Evolutionary conservation across 164 flowering plant genomes (phyloP).

Genomic region (Vitis rupestris): DNA sequence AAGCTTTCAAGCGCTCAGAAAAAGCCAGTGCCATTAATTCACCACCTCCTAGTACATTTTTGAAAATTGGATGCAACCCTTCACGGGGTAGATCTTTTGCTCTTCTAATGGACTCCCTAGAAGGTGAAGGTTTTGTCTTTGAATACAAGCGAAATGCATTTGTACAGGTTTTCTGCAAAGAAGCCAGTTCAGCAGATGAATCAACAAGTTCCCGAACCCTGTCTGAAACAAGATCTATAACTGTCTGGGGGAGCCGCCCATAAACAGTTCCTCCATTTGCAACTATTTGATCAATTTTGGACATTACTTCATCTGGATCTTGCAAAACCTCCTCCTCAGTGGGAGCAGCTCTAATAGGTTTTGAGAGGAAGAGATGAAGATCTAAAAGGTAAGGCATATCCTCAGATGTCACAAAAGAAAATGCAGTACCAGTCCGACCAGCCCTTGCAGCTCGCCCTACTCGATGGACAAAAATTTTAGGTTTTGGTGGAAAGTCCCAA

Average conservation of each 20-base stretch:
- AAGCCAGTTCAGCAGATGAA: slow-evolving; percentile 64
- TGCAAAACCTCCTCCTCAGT: slow-evolving; percentile 77
- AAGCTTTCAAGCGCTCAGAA: slow-evolving; percentile 78
- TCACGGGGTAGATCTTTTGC: slow-evolving; percentile 70
- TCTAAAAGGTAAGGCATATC: slow-evolving; percentile 88
- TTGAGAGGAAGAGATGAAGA: slow-evolving; percentile 96
- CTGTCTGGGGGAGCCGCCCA: slow-evolving; percentile 87
- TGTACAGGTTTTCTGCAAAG: slow-evolving; percentile 57
- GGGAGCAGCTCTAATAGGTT: slow-evolving; percentile 85
- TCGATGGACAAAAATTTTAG: slow-evolving; percentile 94
- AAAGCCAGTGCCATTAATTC: slow-evolving; percentile 85
- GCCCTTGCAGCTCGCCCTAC: slow-evolving; percentile 97
- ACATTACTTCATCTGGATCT: slow-evolving; percentile 61
- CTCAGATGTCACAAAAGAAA: slow-evolving; percentile 81
- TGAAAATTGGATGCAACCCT: slow-evolving; percentile 89
- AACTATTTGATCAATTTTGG: slow-evolving; percentile 62
- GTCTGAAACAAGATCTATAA: slow-evolving; percentile 81
- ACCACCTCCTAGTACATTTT: slow-evolving; percentile 49
- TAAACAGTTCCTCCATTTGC: slow-evolving; percentile 84
- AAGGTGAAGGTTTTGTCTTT: slow-evolving; percentile 79
- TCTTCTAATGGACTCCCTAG: slow-evolving; percentile 81
- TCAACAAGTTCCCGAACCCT: slow-evolving; percentile 73
- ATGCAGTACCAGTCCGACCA: slow-evolving; percentile 90
- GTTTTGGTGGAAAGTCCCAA: slow-evolving; percentile 96
- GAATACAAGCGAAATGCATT: slow-evolving; percentile 81